phyloP scores from a whole-genome alignment of 2,329 filamentous ascomycete genomes.

The Acrocalymma vagum region DNA sequence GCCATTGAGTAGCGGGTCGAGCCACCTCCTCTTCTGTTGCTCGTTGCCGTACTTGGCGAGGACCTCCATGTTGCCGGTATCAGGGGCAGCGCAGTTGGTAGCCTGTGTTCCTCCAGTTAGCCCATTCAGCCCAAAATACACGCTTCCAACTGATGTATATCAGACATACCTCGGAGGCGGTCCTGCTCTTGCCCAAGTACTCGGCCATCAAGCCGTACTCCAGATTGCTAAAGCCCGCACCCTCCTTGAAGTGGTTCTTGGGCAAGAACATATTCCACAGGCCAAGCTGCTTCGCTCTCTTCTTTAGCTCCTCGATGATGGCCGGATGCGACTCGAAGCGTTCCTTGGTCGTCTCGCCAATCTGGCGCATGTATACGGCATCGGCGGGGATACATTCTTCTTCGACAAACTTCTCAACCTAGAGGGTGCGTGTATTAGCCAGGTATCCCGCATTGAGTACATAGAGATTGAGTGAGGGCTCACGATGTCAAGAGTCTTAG shows the following conservation, averaged over 20 bases:
- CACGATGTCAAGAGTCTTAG: conserved; percentile 81
- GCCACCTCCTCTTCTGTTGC: conserved; percentile 84
- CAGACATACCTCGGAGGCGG: conserved; percentile 60
- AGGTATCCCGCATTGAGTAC: no score
- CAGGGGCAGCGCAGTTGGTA: conserved; percentile 88
- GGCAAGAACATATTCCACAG: conserved; percentile 99
- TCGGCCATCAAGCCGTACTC: conserved; percentile 99
- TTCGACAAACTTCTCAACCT: conserved; percentile 95
- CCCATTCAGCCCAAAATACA: background rate
- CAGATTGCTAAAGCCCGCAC: conserved; percentile 91
- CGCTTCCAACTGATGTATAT: background rate
- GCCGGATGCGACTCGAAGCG: conserved; percentile 82
- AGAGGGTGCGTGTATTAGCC: no score
- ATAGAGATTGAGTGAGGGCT: conserved; percentile 14
- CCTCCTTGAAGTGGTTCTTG: conserved; percentile 93
- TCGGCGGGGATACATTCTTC: conserved; percentile 86
- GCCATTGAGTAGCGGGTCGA: conserved; percentile 81
- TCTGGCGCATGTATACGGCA: conserved; percentile 78
- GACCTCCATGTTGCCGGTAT: conserved; percentile 97
- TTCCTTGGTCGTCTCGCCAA: conserved; percentile 73
- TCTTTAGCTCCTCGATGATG: conserved; percentile 89
- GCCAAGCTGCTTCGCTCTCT: conserved; percentile 80
- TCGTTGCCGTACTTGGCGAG: conserved; percentile 90
- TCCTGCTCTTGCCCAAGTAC: conserved; percentile 84
- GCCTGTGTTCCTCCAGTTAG: conserved; percentile 53